These are phyloP conservation scores for Saururus chinensis DNA, from an alignment of 164 flowering plant species.

Conservation along the genomic window DNA sequence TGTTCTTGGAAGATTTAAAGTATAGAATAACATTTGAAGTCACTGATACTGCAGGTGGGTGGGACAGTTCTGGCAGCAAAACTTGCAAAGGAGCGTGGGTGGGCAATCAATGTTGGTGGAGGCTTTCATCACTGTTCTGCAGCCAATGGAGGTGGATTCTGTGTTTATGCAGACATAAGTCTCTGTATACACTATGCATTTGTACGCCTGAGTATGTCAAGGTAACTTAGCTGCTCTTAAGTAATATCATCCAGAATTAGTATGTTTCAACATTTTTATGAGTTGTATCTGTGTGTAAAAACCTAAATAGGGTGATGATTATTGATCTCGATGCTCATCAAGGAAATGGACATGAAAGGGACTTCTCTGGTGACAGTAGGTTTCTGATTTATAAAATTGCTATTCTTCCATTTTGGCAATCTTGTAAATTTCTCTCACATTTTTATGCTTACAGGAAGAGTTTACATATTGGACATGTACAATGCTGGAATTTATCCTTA, in stretches of 20 bases:
- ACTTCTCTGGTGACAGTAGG: slow-evolving; percentile 74
- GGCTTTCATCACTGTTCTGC: slow-evolving; percentile 96
- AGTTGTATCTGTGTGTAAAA: neutral
- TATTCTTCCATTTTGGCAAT: neutral
- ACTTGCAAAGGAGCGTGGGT: slow-evolving; percentile 87
- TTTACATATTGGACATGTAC: slow-evolving; percentile 83
- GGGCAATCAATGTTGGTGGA: slow-evolving; percentile 98
- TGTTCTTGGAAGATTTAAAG: no score
- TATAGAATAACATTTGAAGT: no score
- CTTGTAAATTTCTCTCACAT: neutral
- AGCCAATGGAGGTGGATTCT: slow-evolving; percentile 89
- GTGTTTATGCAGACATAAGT: slow-evolving; percentile 91
- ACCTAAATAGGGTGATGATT: slow-evolving; percentile 72
- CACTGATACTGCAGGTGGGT: slow-evolving; percentile 56
- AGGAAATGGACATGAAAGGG: slow-evolving; percentile 95
- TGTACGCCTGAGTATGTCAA: slow-evolving; percentile 55
- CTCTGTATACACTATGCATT: slow-evolving; percentile 82
- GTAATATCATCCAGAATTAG: neutral
- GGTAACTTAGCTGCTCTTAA: neutral
- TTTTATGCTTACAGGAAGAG: slow-evolving; percentile 53
- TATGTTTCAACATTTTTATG: neutral
- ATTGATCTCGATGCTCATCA: slow-evolving; percentile 99
- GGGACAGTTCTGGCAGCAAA: slow-evolving; percentile 89
- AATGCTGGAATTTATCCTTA: slow-evolving; percentile 81
- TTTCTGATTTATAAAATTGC: slow-evolving; percentile 1